Base-by-base conservation (phyloP, 2,329 filamentous ascomycete genomes). In the Daldinia eschscholtzii region DNA sequence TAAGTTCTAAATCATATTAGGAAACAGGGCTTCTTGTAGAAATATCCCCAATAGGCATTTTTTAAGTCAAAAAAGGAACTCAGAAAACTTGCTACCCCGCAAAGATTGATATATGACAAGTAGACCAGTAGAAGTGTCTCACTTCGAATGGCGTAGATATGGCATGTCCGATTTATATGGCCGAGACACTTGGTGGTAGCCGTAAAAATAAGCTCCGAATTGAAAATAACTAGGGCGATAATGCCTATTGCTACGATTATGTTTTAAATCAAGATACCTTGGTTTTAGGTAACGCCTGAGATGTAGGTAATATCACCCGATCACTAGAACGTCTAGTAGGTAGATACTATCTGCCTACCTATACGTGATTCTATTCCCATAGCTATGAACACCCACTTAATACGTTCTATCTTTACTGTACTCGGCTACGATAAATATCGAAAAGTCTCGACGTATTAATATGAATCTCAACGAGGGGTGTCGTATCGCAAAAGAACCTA, bases 161-260 rank as follows among this genome's bases (percentile, higher is more conserved):
- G 58, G 58, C 41, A 56, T 52, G 52, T 64, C 64, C 57, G 15
- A 50, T 57, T 48, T 71, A 70, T 72, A 71, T 68, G 68, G 63
- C 72, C 70, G 72, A 76, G 73, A 75, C 72, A 74, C 6, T 33
- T 35, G 70, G 69, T 55, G 56, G 46, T 42, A 33, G 69, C 55
- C 33, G 50, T 55, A 56, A 41, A 13, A 61, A 58, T 61, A 48
- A 44, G 37, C 35, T 52, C 26, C 6, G 15, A 61, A 57, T 57
- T 68, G 23, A 20, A 20, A 57, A 18, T 13, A 41, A 20, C 57
- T 33, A 10, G 26, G 12, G 12, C 20, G 2, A 59, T 58, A 62
- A 44, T 52, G 9, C 37, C 50, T 42, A 52, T 57, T 9, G 20
- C 26, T 9, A 20, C 26, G 15, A 53, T n/a, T 55, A 18, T 37